Conservation (phyloP, 202 grass and related monocot genomes). For the Carex arenaria region DNA sequence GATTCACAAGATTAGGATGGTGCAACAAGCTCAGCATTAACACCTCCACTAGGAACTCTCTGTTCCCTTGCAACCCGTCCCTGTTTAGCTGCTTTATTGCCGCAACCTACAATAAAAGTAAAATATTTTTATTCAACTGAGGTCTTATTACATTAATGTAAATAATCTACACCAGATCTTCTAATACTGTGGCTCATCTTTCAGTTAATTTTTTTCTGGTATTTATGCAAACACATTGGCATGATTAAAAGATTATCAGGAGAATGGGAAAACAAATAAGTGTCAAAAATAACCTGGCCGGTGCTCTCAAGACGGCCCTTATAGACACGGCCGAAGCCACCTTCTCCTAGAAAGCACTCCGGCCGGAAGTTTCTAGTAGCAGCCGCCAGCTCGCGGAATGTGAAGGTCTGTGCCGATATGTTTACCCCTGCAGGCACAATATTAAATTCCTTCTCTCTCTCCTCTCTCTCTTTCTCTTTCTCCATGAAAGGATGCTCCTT, state of each 20-base stretch:
- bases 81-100: conserved; percentile 92
- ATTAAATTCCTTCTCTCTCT: conserved; percentile 32
- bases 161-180: not conserved
- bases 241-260: not conserved
- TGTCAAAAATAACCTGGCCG: conserved; percentile 53
- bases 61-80: conserved; percentile 94
- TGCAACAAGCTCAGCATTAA: conserved; percentile 92
- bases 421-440: conserved; percentile 26
- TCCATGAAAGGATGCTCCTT: not conserved
- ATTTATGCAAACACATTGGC: not conserved
- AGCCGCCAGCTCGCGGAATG: conserved; percentile 64
- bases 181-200: not conserved
- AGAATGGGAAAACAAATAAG: not conserved
- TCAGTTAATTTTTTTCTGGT: not conserved
- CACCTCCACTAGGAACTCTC: conserved; percentile 94
- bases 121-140: not conserved
- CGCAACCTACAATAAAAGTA: conserved; percentile 53
- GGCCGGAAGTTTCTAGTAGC: conserved; percentile 81
- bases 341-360: conserved; percentile 86
- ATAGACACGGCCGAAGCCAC: conserved; percentile 89
- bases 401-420: conserved; percentile 85
- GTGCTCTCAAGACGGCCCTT: conserved; percentile 69
- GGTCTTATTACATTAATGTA: not conserved
- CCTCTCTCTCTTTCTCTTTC: conserved; percentile 18
- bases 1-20: conserved; percentile 83